Conservation (phyloP, 495 filamentous ascomycete species). For the Aspergillus sclerotiicarbonarius region DNA sequence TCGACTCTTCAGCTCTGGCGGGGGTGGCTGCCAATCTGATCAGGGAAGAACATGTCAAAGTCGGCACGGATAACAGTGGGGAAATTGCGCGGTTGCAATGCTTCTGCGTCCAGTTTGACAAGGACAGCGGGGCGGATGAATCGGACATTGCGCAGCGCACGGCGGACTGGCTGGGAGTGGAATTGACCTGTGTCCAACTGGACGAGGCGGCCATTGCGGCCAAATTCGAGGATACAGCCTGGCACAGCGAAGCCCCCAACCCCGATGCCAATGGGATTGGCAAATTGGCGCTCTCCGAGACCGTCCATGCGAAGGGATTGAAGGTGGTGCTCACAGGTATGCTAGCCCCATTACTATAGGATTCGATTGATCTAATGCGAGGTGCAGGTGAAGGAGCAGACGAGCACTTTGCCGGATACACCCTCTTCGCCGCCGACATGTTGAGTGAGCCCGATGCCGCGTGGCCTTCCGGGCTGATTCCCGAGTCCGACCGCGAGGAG, state of each 20-base stretch:
- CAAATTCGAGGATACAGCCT: slow-evolving; percentile 48
- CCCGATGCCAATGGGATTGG: slow-evolving; percentile 48
- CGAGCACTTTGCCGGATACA: slow-evolving; percentile 53
- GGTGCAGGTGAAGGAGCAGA: slow-evolving; percentile 48
- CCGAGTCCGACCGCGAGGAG: slow-evolving; percentile 11
- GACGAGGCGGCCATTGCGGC: slow-evolving; percentile 42
- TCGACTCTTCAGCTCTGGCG: slow-evolving; percentile 51
- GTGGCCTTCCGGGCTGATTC: slow-evolving; percentile 22
- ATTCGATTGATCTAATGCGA: too few relatives aligned
- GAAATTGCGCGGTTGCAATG: slow-evolving; percentile 32
- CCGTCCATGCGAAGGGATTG: slow-evolving; percentile 39
- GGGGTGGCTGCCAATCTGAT: slow-evolving; percentile 52
- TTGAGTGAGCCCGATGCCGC: slow-evolving; percentile 44
- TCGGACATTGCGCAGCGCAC: slow-evolving; percentile 50
- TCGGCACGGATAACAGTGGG: slow-evolving; percentile 30
- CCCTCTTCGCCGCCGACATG: slow-evolving; percentile 37
- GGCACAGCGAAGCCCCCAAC: slow-evolving; percentile 43
- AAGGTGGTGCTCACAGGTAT: slow-evolving; percentile 48
- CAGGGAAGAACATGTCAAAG: slow-evolving; percentile 32
- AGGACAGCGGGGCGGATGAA: slow-evolving; percentile 44
- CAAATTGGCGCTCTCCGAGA: slow-evolving; percentile 43
- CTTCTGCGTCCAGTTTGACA: slow-evolving; percentile 48
- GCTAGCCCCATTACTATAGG: too few relatives aligned
- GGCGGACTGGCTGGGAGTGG: slow-evolving; percentile 47
- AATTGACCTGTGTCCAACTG: slow-evolving; percentile 42